Evolutionary conservation across 164 flowering plant species (phyloP), one percentile per base, ranked within the genome.

Genomic region (Aristolochia contorta): DNA sequence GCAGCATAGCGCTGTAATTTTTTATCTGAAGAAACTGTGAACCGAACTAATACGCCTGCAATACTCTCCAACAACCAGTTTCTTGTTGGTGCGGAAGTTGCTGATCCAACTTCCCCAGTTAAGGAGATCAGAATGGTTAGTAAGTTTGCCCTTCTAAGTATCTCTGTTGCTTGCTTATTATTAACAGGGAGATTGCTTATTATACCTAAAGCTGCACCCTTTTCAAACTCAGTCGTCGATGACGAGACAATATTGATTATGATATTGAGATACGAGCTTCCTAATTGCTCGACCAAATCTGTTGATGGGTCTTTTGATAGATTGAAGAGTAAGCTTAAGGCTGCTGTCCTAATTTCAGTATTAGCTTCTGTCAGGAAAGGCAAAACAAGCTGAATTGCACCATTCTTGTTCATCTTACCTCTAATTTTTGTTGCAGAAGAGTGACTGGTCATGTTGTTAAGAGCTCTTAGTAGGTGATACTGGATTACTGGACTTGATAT

Each of bases 21-120:
- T 74, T 73, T 83, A 62, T 91, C 89, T 30, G 76, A 78, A n/a
- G 93, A 79, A 64, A 71, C 50, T 12, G 96, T 88, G 59, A 88
- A 85, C 43, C 87, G 81, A 53, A 84, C 64, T 43, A 88, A 56
- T 50, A 84, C 25, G 20, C 80, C 79, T 24, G 91, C 78, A 52
- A 79, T 69, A 58, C 70, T 80, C 71, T 88, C 97, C 0, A 32
- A 47, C 45, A 83, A 60, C 68, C 58, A 57, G 16, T 21, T 21
- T 9, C 65, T 54, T 19, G 69, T 18, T 2, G 77, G 50, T 12
- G 69, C 53, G 12, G 74, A 65, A 59, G 54, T 64, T 21, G 62
- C 20, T 18, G 46, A 1, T 67, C 53, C 62, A 21, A 71, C 72
- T 50, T 62, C 70, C 63, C 78, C 47, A 10, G 16, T 16, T 16